Base-by-base conservation (phyloP, 441 rosid genomes). In the Populus hybrid region DNA sequence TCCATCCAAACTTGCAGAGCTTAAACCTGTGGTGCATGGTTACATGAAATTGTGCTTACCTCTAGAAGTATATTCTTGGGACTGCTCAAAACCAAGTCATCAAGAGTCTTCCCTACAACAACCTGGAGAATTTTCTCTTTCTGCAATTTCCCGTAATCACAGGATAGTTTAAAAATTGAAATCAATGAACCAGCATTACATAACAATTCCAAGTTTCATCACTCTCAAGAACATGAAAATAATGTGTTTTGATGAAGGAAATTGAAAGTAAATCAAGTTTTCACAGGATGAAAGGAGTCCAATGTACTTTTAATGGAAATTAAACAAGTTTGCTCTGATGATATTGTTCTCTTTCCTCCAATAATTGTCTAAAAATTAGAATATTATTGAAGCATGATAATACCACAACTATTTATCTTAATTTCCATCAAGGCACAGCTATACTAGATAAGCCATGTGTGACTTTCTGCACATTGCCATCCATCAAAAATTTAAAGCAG, bases 41-140 rank as follows among this genome's bases (percentile, higher is more conserved):
- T 32, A 50, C 61, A 71, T 35, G 46, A 53, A 21, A 76, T 18
- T 11, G 75, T 7, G 78, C 85, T 68, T 73, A 92, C 99, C 98
- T 95, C 97, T 63, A 95, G 90, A 87, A 93, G 86, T 80, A 95
- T 88, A 84, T 89, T 90, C 85, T 90, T 76, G 46, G 85, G 86
- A 79, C 89, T 93, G 70, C 78, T 88, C 85, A 93, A 83, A 73
- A 92, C 96, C 82, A 92, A 67, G 63, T 85, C 95, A 57, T 92
- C 94, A 83, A 92, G 90, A 77, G 89, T 89, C 89, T 91, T 93
- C 64, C 98, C 97, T 0, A 92, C 98, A 78, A 89, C 75, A 21
- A 89, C 75, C 84, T 83, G 82, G 77, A 93, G 80, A 26, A 67
- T 90, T 78, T 85, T 82, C 26, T 88, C 87, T 76, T 81, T 86